Conservation (phyloP, 2,329 filamentous ascomycete genomes). For the Grosmannia serpens region DNA sequence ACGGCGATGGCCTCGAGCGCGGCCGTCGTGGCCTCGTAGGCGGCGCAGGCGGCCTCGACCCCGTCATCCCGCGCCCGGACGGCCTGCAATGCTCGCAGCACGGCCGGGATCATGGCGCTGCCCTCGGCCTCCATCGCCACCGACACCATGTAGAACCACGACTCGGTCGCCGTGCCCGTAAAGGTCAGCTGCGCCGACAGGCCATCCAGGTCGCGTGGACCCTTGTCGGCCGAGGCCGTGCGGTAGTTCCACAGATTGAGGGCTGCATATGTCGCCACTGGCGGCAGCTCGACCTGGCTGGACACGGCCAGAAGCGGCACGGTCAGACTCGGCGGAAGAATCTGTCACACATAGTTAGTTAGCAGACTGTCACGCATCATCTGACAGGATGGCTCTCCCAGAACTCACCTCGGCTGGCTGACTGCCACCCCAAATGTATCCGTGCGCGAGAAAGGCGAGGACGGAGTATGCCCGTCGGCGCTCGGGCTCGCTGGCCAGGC, state of each 20-base stretch:
- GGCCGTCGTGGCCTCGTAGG: conserved; percentile 18
- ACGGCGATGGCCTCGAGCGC: conserved; percentile 54
- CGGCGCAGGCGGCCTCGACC: conserved; percentile 23
- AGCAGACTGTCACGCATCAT: neutral
- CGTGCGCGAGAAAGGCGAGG: conserved; percentile 69
- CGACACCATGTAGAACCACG: conserved; percentile 86
- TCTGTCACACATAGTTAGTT: conserved; percentile 1
- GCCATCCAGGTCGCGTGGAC: conserved; percentile 51
- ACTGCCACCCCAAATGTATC: conserved; percentile 81
- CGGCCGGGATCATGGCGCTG: conserved; percentile 60
- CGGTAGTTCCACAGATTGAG: conserved; percentile 86
- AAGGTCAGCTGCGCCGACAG: conserved; percentile 68
- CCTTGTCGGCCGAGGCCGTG: conserved; percentile 9
- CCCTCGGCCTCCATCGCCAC: conserved; percentile 82
- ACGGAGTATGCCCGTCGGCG: conserved; percentile 75
- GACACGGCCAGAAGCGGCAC: conserved; percentile 66
- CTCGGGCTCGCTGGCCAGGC: conserved; percentile 53
- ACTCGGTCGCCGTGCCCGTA: conserved; percentile 79
- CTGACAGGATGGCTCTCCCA: neutral
- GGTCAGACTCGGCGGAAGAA: conserved; percentile 63
- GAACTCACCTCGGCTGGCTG: conserved; percentile 54
- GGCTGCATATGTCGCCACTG: conserved; percentile 82
- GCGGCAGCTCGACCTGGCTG: conserved; percentile 64
- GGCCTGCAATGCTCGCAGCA: conserved; percentile 65
- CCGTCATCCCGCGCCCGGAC: conserved; percentile 48